phyloP scores from a whole-genome alignment of 441 rosid species.

The Breynia disticha region DNA sequence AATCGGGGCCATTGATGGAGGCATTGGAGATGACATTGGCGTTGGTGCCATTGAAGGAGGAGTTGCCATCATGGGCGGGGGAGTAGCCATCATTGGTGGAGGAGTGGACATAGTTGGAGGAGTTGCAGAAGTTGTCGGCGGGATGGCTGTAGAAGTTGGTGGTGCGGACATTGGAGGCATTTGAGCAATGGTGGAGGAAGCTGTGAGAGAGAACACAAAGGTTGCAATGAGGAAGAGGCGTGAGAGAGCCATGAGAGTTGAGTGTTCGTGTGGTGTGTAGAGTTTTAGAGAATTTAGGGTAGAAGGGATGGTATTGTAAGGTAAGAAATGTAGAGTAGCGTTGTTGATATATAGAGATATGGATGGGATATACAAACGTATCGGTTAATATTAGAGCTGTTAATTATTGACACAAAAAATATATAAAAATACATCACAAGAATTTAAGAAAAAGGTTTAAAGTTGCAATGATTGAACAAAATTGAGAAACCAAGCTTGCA shows the following conservation, averaged over 20 bases:
- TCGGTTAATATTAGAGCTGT: no score
- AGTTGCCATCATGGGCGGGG: not conserved
- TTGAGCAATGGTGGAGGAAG: conserved; percentile 25
- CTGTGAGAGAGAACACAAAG: conserved; percentile 12
- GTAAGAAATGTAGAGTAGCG: not conserved
- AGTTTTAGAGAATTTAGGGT: not conserved
- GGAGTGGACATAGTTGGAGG: not conserved
- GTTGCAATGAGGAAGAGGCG: conserved; percentile 18
- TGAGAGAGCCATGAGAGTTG: conserved; percentile 24
- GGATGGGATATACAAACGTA: no score
- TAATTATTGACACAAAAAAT: no score
- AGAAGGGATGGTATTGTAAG: not conserved
- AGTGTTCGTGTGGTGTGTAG: not conserved
- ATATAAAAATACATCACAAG: no score
- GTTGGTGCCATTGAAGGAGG: not conserved
- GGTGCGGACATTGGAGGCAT: conserved; percentile 17
- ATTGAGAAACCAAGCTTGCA: no score
- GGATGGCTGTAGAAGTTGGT: not conserved
- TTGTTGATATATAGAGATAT: no score
- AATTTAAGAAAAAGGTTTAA: no score
- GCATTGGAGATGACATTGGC: not conserved
- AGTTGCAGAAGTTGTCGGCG: not conserved
- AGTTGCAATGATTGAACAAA: no score
- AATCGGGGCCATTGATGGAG: conserved; percentile 3
- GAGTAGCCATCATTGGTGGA: not conserved